Evolutionary conservation across 2,329 filamentous ascomycete genomes (phyloP), one percentile per base, ranked within the genome.

Genomic region (Microdochium bolleyi): DNA sequence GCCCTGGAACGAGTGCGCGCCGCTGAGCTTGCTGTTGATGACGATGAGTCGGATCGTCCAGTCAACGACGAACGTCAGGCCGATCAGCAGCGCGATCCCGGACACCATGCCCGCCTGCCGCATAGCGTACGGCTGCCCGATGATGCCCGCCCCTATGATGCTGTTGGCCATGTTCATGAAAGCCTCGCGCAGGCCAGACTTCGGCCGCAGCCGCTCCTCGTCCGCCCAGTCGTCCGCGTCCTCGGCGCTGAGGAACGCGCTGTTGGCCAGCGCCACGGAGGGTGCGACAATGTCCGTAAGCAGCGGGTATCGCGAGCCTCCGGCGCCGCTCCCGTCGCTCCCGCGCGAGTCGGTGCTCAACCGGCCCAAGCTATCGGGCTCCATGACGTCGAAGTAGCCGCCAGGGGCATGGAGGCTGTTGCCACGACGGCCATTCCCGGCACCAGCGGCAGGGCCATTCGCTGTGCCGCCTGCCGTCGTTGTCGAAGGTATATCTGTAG

Each of bases 141-240:
- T 86, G 68, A 87, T 87, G 51, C 84, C 83, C 2, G 84, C 84
- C 38, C 84, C 84, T 60, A 99, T 96, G 67, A 99, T 99, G 62
- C 89, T 95, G 74, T 99, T 99, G 57, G 94, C 92, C 94, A 99
- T 99, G 72, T 99, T 99, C 91, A 97, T 96, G 61, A 99, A 97
- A 2, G 94, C 92, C 66, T 87, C 89, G 56, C 81, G 78, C 72
- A 97, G 79, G 4, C 88, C 87, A 54, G 89, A 95, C 72, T 92
- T 92, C 49, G 92, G 91, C 53, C 92, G 79, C 41, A 64, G 63
- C 53, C 77, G 74, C 65, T 85, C 80, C 32, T 74, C 71, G 60
- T 79, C 76, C 4, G 76, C 77, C 70, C 75, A 77, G 44, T 72
- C 64, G 51, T 74, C 67, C 24, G 74, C 68, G 58, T 76, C 73